Evolutionary conservation across 2,329 filamentous ascomycete species (phyloP).

Genomic region (Raffaelea ambrosiae): DNA sequence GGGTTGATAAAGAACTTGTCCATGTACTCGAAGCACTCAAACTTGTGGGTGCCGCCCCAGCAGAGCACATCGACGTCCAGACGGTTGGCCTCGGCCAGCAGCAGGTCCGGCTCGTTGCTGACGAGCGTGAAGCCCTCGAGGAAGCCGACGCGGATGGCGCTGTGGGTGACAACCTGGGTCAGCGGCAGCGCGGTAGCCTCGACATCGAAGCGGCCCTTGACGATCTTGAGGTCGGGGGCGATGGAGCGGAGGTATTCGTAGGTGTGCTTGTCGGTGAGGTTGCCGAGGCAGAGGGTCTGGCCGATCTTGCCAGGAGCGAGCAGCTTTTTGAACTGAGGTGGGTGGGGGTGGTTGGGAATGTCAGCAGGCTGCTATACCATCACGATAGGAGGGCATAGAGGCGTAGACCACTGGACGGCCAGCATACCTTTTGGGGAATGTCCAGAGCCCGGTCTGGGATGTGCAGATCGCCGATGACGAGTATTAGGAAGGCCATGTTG

Average conservation of each 20-base stretch:
- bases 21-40: slow-evolving; percentile 66
- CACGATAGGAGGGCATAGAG: slow-evolving; percentile 6
- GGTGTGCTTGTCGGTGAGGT: slow-evolving; percentile 69
- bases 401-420: slow-evolving; percentile 1
- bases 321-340: slow-evolving; percentile 69
- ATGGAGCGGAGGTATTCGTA: slow-evolving; percentile 74
- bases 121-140: slow-evolving; percentile 62
- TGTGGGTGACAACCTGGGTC: slow-evolving; percentile 58
- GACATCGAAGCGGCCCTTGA: slow-evolving; percentile 59
- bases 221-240: slow-evolving; percentile 63
- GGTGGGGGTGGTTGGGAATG: no score
- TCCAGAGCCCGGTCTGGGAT: slow-evolving; percentile 89
- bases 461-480: slow-evolving; percentile 88
- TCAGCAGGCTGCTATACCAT: background rate
- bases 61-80: slow-evolving; percentile 62
- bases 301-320: slow-evolving; percentile 76
- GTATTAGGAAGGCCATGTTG: slow-evolving; percentile 73
- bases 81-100: slow-evolving; percentile 59
- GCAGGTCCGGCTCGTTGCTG: slow-evolving; percentile 56
- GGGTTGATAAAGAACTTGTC: slow-evolving; percentile 68
- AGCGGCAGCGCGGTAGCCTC: slow-evolving; percentile 58
- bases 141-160: slow-evolving; percentile 56
- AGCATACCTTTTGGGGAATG: slow-evolving; percentile 73
- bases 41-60: slow-evolving; percentile 60
- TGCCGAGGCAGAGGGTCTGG: slow-evolving; percentile 72